Percentiles rank a stretch among this genome's conserved stretches.
phyloP scores from a whole-genome alignment of 352 stramenopile species.

The Blastocystis hominis region DNA sequence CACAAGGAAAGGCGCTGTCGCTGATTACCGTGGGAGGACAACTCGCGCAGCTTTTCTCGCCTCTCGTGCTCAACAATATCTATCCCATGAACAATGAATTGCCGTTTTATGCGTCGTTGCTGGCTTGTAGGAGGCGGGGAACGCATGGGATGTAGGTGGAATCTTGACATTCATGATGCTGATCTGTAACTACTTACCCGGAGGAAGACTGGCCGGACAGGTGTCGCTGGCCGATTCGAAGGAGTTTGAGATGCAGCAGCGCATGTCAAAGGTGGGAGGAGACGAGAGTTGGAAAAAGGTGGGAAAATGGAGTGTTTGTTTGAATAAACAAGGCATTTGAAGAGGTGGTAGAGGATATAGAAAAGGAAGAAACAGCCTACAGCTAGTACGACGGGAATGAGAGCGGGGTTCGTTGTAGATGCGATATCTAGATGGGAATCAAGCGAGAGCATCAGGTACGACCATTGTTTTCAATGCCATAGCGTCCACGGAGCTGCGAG shows the following conservation, averaged over 20 bases:
- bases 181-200: conserved; percentile 46
- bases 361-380: not conserved
- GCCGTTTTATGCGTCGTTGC: conserved; percentile 29
- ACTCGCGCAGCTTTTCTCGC: conserved; percentile 4
- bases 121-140: not conserved
- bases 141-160: not conserved
- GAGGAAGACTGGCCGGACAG: conserved; percentile 22
- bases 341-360: not conserved
- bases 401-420: not conserved
- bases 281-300: not conserved
- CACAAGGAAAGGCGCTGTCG: conserved; percentile 39
- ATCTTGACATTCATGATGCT: conserved; percentile 17
- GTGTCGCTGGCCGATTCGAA: conserved; percentile 27
- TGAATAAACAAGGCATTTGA: not conserved
- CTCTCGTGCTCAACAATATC: conserved; percentile 49
- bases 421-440: not conserved
- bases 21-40: conserved; percentile 38
- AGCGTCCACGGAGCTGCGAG: conserved; percentile 56
- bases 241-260: conserved; percentile 11
- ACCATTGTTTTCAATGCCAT: conserved; percentile 17
- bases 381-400: not conserved
- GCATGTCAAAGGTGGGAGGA: not conserved
- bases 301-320: conserved; percentile 21
- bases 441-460: not conserved
- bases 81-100: conserved; percentile 45